A percentile compares a stretch with the other conserved stretches of the same genome.
These are phyloP conservation scores for Fusarium sp. DNA, from an alignment of 2,329 filamentous ascomycete genomes.

Conservation along the genomic window DNA sequence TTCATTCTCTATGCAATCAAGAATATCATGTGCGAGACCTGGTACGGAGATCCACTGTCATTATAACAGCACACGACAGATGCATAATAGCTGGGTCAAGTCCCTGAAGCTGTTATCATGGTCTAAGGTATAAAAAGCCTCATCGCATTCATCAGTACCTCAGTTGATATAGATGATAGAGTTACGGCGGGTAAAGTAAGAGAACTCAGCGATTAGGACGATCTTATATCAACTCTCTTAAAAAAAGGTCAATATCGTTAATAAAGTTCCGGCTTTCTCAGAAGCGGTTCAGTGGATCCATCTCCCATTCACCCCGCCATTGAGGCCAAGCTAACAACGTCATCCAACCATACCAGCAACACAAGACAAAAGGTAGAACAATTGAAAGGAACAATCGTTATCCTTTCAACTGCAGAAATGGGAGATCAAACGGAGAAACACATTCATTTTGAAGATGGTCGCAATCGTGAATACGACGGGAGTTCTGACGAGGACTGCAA, in stretches of 20 bases:
- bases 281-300: conserved; percentile 12
- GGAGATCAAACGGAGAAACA: conserved; percentile 33
- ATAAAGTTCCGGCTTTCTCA: not conserved
- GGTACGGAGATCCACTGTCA: not conserved
- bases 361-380: conserved; percentile 5
- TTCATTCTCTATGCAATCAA: not conserved
- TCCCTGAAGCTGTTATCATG: no score
- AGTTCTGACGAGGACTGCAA: conserved; percentile 60
- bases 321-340: conserved; percentile 23
- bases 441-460: conserved; percentile 47
- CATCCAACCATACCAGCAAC: conserved; percentile 18
- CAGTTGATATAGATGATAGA: not conserved
- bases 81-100: not conserved
- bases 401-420: conserved; percentile 15
- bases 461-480: conserved; percentile 50
- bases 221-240: not conserved
- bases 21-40: not conserved
- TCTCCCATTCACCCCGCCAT: conserved; percentile 24
- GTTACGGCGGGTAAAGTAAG: not conserved
- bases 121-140: not conserved
- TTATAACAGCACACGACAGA: not conserved
- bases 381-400: not conserved
- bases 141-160: not conserved
- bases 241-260: not conserved
- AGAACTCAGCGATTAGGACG: not conserved